Evolutionary conservation across 257 asterid genomes (phyloP), one percentile per base, ranked within the genome.

Genomic region (Salvia miltiorrhiza): DNA sequence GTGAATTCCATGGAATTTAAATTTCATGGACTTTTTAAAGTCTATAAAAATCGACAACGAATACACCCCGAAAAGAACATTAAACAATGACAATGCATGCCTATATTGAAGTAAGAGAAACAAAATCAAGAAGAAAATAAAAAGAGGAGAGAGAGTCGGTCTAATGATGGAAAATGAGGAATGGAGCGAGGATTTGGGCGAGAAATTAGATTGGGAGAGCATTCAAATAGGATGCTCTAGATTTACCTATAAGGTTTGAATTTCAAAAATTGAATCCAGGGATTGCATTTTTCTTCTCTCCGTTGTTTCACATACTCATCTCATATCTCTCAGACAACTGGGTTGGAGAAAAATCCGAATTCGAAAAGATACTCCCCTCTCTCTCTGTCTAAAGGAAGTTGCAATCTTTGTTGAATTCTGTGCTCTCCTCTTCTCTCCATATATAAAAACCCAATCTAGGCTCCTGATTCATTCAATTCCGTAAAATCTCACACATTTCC

Each of bases 141-240:
- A 56, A 41, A 33, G 65, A 69, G 65, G 67, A 32, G 64, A 39
- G 78, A 63, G 69, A 55, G 65, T 54, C 74, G 75, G 85, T 82
- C 74, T 55, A 2, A 72, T 52, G 68, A 70, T 24, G 58, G 60
- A 61, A 70, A 74, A 57, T 30, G 63, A 71, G 49, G 77, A 67
- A 74, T 67, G 65, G 69, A 78, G 79, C 85, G 83, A 78, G 69
- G 81, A 80, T 75, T 77, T 76, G 69, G 88, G 87, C 85, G 79
- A 81, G 41, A 74, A 81, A 81, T 79, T 80, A 79, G 87, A 77
- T 61, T 68, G 53, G 5, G 75, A 78, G 60, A 68, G 73, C 83
- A 60, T 82, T 77, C 71, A 64, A 62, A 74, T 75, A 71, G 86
- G 60, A 73, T 86, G 67, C 79, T 66, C 65, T 87, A 85, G 94